Conservation (phyloP, 1,284 basidiomycete genomes). For the Cutaneotrichosporon sp. region DNA sequence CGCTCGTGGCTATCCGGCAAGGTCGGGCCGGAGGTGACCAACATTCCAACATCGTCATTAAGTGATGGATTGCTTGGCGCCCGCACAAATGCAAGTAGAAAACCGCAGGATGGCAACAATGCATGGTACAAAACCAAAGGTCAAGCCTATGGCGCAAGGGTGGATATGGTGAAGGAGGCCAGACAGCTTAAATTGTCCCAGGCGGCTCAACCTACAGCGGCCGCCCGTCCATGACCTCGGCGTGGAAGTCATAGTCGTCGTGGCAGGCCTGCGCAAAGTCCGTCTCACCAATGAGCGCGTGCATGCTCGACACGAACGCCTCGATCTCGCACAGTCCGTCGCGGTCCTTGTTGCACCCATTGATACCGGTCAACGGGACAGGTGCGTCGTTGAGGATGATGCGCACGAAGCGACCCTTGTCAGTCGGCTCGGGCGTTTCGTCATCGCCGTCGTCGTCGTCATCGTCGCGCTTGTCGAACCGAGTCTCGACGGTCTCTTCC, state of each 20-base stretch:
- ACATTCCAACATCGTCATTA: neutral
- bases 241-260: constrained; percentile 10
- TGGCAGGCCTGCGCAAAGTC: constrained; percentile 6
- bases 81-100: too few relatives aligned
- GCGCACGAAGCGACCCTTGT: constrained; percentile 54
- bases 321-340: constrained; percentile 62
- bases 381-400: constrained; percentile 60
- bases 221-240: constrained; percentile 10
- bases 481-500: constrained; percentile 5
- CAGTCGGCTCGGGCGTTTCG: constrained; percentile 32
- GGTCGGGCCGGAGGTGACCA: neutral
- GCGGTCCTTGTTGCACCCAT: constrained; percentile 24
- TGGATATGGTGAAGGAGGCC: neutral
- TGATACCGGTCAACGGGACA: constrained; percentile 62
- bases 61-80: neutral
- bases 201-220: neutral
- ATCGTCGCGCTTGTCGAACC: constrained; percentile 7
- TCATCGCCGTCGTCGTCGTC: constrained; percentile 13
- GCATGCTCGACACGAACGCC: constrained; percentile 59
- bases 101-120: neutral
- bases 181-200: neutral
- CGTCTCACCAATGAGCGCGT: constrained; percentile 52
- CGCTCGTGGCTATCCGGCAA: too few relatives aligned
- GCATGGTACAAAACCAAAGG: neutral
- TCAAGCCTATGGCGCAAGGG: neutral